phyloP scores from a whole-genome alignment of 257 asterid species.

The Cordia subcordata region DNA sequence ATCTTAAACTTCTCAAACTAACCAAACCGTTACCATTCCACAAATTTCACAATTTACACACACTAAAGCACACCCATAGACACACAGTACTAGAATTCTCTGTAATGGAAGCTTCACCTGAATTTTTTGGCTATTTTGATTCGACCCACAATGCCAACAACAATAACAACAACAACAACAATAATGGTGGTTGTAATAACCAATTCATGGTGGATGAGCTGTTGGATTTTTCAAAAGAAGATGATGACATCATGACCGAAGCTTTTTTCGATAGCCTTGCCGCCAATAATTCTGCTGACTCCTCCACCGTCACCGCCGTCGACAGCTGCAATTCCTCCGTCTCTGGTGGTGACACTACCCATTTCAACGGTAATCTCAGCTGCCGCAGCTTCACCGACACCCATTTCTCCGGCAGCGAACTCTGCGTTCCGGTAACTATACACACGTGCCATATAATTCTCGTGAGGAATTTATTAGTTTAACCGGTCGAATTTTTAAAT shows the following conservation, averaged over 20 bases:
- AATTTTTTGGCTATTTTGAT: constrained; percentile 25
- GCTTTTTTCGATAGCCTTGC: constrained; percentile 55
- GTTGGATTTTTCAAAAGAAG: constrained; percentile 84
- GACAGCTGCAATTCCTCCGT: constrained; percentile 82
- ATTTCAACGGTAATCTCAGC: constrained; percentile 65
- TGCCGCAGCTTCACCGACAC: constrained; percentile 72
- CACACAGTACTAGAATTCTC: neutral
- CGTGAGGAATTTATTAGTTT: no score
- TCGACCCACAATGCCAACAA: constrained; percentile 24
- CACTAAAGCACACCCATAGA: neutral
- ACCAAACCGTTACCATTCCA: constrained; percentile 2
- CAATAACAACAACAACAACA: constrained; percentile 18
- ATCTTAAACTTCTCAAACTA: neutral
- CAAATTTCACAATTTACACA: neutral
- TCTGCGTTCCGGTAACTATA: constrained; percentile 91
- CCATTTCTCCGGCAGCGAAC: constrained; percentile 73
- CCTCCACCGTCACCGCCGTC: constrained; percentile 67
- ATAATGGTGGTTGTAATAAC: constrained; percentile 3
- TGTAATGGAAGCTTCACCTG: constrained; percentile 38
- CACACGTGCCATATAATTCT: no score
- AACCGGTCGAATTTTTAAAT: no score
- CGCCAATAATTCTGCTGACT: constrained; percentile 49
- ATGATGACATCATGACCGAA: constrained; percentile 82
- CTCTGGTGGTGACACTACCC: constrained; percentile 57
- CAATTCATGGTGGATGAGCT: constrained; percentile 76